phyloP scores from a whole-genome alignment of 305 asterid species.

The Fraxinus ornus region DNA sequence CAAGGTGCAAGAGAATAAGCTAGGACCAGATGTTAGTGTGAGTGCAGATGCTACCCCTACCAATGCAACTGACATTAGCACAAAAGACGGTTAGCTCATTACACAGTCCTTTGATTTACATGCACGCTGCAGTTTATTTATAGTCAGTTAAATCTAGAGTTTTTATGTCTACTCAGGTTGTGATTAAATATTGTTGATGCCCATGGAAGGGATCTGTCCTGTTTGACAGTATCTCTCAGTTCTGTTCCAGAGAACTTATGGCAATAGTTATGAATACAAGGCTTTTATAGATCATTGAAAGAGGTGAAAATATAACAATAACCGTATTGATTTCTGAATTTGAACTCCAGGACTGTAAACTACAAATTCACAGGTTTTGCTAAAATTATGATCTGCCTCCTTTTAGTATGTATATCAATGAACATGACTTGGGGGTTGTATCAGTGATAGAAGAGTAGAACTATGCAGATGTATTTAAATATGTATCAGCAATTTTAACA shows the following conservation, averaged over 20 bases:
- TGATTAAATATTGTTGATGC: conserved; percentile 20
- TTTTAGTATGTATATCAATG: conserved; percentile 30
- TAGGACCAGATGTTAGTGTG: conserved; percentile 24
- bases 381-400: conserved; percentile 1
- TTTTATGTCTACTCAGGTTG: conserved; percentile 31
- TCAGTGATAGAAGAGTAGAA: conserved; percentile 22
- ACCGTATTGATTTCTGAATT: background rate
- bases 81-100: conserved; percentile 40
- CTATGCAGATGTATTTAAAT: conserved; percentile 18
- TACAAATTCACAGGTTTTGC: conserved; percentile 19
- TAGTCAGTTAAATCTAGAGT: background rate
- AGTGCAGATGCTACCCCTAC: conserved; percentile 27
- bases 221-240: background rate
- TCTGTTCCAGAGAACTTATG: background rate
- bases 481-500: conserved; percentile 19
- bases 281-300: conserved; percentile 15
- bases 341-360: conserved; percentile 15
- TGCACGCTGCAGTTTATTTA: background rate
- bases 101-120: background rate
- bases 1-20: conserved; percentile 30
- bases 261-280: background rate
- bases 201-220: conserved; percentile 8
- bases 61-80: conserved; percentile 35
- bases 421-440: conserved; percentile 20
- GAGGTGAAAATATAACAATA: conserved; percentile 15